A percentile compares a stretch with the other conserved stretches of the same genome.
These are phyloP conservation scores for Lentinula sp. DNA, from an alignment of 768 basidiomycete species.

Conservation along the genomic window DNA sequence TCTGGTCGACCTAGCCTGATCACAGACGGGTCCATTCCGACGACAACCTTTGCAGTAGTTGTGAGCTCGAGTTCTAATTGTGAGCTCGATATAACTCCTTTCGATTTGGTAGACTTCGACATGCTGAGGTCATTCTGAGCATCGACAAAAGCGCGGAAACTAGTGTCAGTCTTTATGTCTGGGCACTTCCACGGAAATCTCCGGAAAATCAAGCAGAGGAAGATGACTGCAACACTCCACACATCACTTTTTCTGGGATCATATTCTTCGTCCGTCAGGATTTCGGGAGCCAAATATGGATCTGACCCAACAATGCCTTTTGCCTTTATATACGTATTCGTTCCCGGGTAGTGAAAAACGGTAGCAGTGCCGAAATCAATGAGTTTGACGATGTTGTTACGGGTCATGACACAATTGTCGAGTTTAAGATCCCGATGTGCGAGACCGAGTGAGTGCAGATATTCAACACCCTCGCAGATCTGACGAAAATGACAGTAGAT, in stretches of 20 bases:
- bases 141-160: constrained; percentile 86
- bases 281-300: constrained; percentile 97
- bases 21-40: constrained; percentile 71
- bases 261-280: constrained; percentile 62
- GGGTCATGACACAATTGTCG: constrained; percentile 99
- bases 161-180: constrained; percentile 89
- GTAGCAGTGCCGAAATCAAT: constrained; percentile 99
- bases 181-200: constrained; percentile 99
- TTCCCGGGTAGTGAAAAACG: constrained; percentile 98
- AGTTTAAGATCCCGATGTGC: constrained; percentile 99
- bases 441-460: constrained; percentile 94
- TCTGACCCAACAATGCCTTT: constrained; percentile 95
- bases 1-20: constrained; percentile 70
- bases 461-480: constrained; percentile 96
- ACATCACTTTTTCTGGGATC: constrained; percentile 98
- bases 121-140: constrained; percentile 78
- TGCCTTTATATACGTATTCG: constrained; percentile 62
- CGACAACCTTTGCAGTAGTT: background rate
- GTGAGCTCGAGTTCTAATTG: background rate
- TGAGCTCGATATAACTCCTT: constrained; percentile 23
- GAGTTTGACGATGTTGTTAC: constrained; percentile 89
- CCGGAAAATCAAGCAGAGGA: constrained; percentile 97
- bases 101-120: constrained; percentile 27
- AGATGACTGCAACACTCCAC: constrained; percentile 97
- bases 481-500: constrained; percentile 99